Evolutionary conservation across 306 rosid species (phyloP), one percentile per base, ranked within the genome.

Genomic region (Lathyrus aphaca): DNA sequence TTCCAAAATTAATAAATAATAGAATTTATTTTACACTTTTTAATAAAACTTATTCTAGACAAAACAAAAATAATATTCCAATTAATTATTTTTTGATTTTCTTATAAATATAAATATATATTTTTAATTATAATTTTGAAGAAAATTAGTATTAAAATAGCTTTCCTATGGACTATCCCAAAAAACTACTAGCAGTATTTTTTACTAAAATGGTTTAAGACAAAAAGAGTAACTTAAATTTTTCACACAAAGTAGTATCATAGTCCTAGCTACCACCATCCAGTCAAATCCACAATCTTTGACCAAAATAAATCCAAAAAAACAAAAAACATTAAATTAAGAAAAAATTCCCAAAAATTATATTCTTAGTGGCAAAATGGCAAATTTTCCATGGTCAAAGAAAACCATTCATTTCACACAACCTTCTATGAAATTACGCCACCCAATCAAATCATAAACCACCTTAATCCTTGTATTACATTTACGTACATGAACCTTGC

Each of bases 281-380:
- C 15, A 44, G 87, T 87, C 93, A 83, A 87, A 89, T 66, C 69
- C 87, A 83, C 85, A 79, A 71, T 71, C 14, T 85, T 87, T 85
- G 92, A 87, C 93, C 82, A 72, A 35, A 58, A 37, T 18, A 25
- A 25, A 25, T 25, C 29, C 29, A 13, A 29, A 27, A 16, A 35
- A 27, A 2, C 16, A 37, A 46, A 19, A 21, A 48, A 30, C 35
- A 62, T 19, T 58, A 19, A 45, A 16, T 0, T 8, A 3, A 9
- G 5, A 59, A 40, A 27, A 3, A 30, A 8, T 16, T 8, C 18
- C 48, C 67, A 6, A 25, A 35, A 60, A 16, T 0, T 1, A 16
- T 7, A 30, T 58, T 54, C 8, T 32, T 32, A 32, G 8, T 32
- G 38, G 38, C 72, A 69, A 32, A 42, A 21, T 77, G 79, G 60